Conservation (phyloP, 1,284 basidiomycete species). For the Moesziomyces sp. region DNA sequence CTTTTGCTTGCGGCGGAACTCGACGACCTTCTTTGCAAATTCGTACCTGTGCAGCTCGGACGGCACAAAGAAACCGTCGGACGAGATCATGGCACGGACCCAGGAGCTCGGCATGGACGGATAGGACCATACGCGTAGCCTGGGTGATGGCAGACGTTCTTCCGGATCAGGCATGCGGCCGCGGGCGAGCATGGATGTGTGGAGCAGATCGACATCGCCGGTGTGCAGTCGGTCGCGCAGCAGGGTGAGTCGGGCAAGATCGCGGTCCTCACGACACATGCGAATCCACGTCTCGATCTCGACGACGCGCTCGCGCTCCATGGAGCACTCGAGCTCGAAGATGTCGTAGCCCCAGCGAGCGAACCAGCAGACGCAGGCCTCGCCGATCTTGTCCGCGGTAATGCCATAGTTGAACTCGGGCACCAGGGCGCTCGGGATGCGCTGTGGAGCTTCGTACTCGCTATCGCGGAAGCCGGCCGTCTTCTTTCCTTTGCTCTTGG, state of each 20-base stretch:
- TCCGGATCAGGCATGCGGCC: slow-evolving; percentile 46
- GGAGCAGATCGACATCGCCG: slow-evolving; percentile 47
- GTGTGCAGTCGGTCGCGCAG: slow-evolving; percentile 37
- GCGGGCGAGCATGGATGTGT: slow-evolving; percentile 44
- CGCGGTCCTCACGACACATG: slow-evolving; percentile 28
- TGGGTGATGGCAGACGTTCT: slow-evolving; percentile 42
- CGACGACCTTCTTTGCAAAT: slow-evolving; percentile 79
- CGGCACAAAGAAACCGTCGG: slow-evolving; percentile 82
- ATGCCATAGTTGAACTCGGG: slow-evolving; percentile 71
- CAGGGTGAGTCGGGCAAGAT: slow-evolving; percentile 23
- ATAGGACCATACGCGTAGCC: slow-evolving; percentile 72
- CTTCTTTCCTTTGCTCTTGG: slow-evolving; percentile 22
- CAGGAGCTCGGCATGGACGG: slow-evolving; percentile 74
- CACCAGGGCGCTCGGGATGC: neutral
- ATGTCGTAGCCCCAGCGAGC: slow-evolving; percentile 85
- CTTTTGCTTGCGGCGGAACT: slow-evolving; percentile 74
- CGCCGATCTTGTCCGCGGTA: slow-evolving; percentile 87
- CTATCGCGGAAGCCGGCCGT: slow-evolving; percentile 29
- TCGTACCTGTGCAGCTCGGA: slow-evolving; percentile 84
- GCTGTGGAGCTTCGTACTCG: slow-evolving; percentile 3
- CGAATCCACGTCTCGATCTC: slow-evolving; percentile 42
- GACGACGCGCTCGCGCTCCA: slow-evolving; percentile 47
- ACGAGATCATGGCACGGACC: slow-evolving; percentile 79
- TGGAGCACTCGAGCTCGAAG: slow-evolving; percentile 75
- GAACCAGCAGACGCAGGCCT: slow-evolving; percentile 88